Percentiles rank a stretch among this genome's conserved stretches.
phyloP scores from a whole-genome alignment of 225 moss, liverwort and hornwort genomes.

The Sphagnum tenellum region DNA sequence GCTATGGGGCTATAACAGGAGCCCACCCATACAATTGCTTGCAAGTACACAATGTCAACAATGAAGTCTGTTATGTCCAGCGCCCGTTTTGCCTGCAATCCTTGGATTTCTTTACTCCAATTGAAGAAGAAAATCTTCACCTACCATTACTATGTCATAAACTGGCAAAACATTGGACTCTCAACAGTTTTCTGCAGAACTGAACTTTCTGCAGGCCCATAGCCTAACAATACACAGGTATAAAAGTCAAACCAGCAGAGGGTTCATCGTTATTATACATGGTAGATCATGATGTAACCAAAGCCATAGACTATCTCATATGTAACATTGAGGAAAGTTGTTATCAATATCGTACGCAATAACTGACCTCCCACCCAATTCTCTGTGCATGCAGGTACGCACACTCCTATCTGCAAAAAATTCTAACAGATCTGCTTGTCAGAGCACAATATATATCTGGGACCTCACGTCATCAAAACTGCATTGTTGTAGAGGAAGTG shows the following conservation, averaged over 20 bases:
- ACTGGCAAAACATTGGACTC: too few species aligned
- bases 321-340: slow-evolving; percentile 54
- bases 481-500: too few species aligned
- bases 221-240: too few species aligned
- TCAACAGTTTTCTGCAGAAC: too few species aligned
- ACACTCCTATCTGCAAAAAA: slow-evolving; percentile 38
- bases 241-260: too few species aligned
- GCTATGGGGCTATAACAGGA: slow-evolving; percentile 68
- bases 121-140: too few species aligned
- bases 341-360: slow-evolving; percentile 43
- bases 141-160: too few species aligned
- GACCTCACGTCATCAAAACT: too few species aligned
- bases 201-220: too few species aligned
- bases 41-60: slow-evolving; percentile 71
- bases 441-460: too few species aligned
- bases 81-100: slow-evolving; percentile 46
- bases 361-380: slow-evolving; percentile 69
- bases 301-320: slow-evolving; percentile 35
- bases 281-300: slow-evolving; percentile 14
- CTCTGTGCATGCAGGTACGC: slow-evolving; percentile 70
- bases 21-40: slow-evolving; percentile 76
- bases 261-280: neutral
- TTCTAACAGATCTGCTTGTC: too few species aligned
- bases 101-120: too few species aligned
- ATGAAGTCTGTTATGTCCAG: slow-evolving; percentile 66